Conservation (phyloP, 208 protist genomes). For the Wallacemonas collosoma region DNA sequence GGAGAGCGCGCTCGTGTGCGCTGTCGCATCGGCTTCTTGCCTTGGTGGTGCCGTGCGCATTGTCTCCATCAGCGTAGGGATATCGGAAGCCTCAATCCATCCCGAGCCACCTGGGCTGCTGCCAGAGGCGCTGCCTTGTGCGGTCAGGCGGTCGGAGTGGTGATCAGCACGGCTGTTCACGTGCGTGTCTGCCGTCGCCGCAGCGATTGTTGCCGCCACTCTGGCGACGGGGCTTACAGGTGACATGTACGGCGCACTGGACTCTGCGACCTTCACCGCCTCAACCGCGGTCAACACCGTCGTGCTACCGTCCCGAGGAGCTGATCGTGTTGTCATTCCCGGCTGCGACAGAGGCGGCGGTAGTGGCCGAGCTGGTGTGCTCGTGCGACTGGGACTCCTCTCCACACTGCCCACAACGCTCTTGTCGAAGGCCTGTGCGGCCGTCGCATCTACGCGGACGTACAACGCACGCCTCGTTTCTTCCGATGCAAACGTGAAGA, state of each 20-base stretch:
- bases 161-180: background rate
- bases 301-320: no score
- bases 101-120: slow-evolving; percentile 1
- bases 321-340: background rate
- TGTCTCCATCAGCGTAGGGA: background rate
- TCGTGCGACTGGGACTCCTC: background rate
- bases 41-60: background rate
- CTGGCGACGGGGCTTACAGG: background rate
- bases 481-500: slow-evolving; percentile 36
- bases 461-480: slow-evolving; percentile 20
- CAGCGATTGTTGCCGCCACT: background rate
- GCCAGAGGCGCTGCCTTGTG: background rate
- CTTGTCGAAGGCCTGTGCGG: background rate
- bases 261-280: no score
- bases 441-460: no score
- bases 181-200: background rate
- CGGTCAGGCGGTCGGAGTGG: background rate
- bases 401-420: no score
- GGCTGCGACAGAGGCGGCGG: no score
- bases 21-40: background rate
- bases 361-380: background rate
- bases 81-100: background rate
- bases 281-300: no score
- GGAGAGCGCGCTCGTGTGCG: background rate
- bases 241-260: no score